These are phyloP conservation scores for Pisolithus albus DNA, from an alignment of 768 basidiomycete species.

Conservation along the genomic window DNA sequence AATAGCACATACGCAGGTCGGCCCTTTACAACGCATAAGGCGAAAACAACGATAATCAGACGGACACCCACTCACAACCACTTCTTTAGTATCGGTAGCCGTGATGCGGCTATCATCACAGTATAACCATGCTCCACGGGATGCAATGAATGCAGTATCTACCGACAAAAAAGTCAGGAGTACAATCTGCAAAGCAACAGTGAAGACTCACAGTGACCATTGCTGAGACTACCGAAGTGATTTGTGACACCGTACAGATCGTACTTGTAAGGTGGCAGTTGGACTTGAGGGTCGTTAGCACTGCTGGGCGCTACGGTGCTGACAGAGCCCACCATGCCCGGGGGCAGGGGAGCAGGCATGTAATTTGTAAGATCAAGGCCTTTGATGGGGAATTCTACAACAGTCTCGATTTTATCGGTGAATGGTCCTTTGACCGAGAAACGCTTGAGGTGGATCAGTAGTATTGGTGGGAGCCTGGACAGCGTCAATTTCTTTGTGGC, in stretches of 20 bases:
- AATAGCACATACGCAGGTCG: conserved; percentile 74
- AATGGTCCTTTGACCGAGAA: conserved; percentile 89
- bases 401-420: conserved; percentile 94
- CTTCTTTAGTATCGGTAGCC: conserved; percentile 65
- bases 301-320: conserved; percentile 23
- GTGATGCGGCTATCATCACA: conserved; percentile 91
- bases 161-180: not conserved
- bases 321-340: conserved; percentile 47
- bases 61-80: conserved; percentile 55
- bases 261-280: conserved; percentile 86
- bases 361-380: conserved; percentile 64
- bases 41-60: not conserved
- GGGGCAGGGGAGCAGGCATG: conserved; percentile 75
- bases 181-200: not conserved
- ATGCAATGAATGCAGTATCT: conserved; percentile 93
- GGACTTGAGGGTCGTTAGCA: conserved; percentile 69
- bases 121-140: conserved; percentile 82
- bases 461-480: conserved; percentile 86
- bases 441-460: conserved; percentile 88
- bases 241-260: conserved; percentile 95
- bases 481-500: conserved; percentile 85
- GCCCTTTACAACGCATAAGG: conserved; percentile 39
- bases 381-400: conserved; percentile 81
- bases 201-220: conserved; percentile 81
- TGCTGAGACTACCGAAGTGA: conserved; percentile 89